Evolutionary conservation across 768 basidiomycete species (phyloP).

Genomic region (Suillus plorans): DNA sequence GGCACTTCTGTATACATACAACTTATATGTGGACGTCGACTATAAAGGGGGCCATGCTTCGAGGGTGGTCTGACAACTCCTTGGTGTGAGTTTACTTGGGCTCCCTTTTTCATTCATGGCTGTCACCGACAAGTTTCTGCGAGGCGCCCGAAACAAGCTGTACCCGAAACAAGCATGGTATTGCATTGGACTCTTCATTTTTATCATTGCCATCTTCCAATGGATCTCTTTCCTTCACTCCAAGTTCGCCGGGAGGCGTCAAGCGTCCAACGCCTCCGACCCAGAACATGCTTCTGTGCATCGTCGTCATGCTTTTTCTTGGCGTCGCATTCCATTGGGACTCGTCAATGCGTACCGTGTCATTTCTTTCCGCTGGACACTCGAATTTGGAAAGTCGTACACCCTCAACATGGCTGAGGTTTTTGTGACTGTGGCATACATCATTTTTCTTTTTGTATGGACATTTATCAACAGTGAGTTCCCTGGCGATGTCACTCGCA

Average conservation of each 20-base stretch:
- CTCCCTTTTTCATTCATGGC: not conserved
- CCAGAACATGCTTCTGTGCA: conserved; percentile 5
- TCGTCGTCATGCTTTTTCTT: conserved; percentile 37
- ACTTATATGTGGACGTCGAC: not conserved
- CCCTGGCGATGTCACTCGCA: not conserved
- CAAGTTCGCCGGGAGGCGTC: conserved; percentile 9
- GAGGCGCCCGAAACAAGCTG: not conserved
- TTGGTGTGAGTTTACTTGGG: not conserved
- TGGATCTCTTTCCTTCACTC: conserved; percentile 14
- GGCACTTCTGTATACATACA: not conserved
- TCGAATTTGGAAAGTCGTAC: conserved; percentile 41
- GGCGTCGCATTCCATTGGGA: conserved; percentile 36
- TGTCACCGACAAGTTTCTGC: conserved; percentile 8
- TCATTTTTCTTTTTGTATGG: conserved; percentile 40
- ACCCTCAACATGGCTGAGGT: conserved; percentile 42
- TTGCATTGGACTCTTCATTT: conserved; percentile 13
- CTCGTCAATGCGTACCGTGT: conserved; percentile 42
- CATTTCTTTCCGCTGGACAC: conserved; percentile 42
- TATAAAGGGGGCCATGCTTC: not conserved
- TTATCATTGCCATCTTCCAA: conserved; percentile 13
- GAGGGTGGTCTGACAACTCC: not conserved
- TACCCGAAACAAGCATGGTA: conserved; percentile 16
- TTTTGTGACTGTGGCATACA: conserved; percentile 45
- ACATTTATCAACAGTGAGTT: conserved; percentile 46
- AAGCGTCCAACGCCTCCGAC: not conserved